These are phyloP conservation scores for Globisporangium carolinianum DNA, from an alignment of 352 stramenopile genomes.

Conservation along the genomic window DNA sequence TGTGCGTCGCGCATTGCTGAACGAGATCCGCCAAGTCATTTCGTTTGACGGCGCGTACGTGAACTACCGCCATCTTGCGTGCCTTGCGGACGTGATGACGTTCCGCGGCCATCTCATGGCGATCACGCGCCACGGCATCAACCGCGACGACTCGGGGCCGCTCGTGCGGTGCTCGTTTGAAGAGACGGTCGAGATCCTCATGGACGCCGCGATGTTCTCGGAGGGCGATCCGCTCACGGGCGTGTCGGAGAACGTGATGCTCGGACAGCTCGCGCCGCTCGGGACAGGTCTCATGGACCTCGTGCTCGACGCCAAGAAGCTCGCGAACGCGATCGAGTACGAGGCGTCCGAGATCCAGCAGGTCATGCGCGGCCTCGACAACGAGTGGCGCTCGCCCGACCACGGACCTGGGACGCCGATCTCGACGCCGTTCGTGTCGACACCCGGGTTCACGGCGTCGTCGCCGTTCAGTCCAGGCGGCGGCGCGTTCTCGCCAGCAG, in stretches of 20 bases:
- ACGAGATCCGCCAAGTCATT: constrained; percentile 98
- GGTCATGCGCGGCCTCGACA: constrained; percentile 88
- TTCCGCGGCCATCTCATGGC: constrained; percentile 96
- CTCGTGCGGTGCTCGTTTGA: constrained; percentile 98
- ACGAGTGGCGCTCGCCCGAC: constrained; percentile 86
- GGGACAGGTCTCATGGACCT: constrained; percentile 98
- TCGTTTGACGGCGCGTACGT: constrained; percentile 99
- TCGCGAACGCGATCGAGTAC: constrained; percentile 96
- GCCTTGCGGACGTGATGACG: constrained; percentile 99
- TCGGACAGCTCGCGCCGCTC: constrained; percentile 94
- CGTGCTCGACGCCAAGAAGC: constrained; percentile 97
- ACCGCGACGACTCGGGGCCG: constrained; percentile 97
- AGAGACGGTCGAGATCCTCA: constrained; percentile 99
- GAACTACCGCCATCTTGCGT: constrained; percentile 99
- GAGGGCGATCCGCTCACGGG: constrained; percentile 96
- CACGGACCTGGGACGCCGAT: constrained; percentile 73
- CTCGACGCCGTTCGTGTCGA: constrained; percentile 79
- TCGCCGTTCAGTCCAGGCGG: constrained; percentile 81
- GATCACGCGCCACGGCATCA: constrained; percentile 99
- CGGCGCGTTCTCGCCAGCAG: constrained; percentile 86
- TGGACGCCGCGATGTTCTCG: constrained; percentile 97
- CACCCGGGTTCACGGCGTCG: constrained; percentile 84
- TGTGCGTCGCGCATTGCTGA: constrained; percentile 83
- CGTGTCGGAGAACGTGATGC: constrained; percentile 99
- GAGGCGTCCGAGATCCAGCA: constrained; percentile 90